Conservation (phyloP, 2,329 filamentous ascomycete genomes). For the Fusarium pseudograminearum region DNA sequence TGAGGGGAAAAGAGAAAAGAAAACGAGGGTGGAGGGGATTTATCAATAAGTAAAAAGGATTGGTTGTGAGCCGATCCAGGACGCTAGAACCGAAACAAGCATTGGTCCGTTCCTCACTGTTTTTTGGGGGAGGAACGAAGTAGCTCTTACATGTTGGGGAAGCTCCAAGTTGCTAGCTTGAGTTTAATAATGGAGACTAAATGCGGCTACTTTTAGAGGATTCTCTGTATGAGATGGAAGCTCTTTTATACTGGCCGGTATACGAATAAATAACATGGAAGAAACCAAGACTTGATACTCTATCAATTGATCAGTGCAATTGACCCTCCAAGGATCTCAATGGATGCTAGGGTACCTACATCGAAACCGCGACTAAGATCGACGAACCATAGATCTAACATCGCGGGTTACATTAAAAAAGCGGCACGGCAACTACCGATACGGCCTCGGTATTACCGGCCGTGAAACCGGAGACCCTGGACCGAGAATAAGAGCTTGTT, state of each 20-base stretch:
- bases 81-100: constrained; percentile 40
- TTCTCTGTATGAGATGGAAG: neutral
- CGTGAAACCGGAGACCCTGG: neutral
- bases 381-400: neutral
- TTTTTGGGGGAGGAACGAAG: constrained; percentile 9
- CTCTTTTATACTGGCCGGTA: neutral
- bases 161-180: constrained; percentile 10
- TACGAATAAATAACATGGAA: neutral
- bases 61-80: constrained; percentile 41
- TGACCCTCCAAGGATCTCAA: no score
- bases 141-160: constrained; percentile 24
- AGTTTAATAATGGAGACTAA: constrained; percentile 19
- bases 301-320: no score
- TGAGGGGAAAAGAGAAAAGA: constrained; percentile 18
- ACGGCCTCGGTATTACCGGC: constrained; percentile 7
- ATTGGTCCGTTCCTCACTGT: constrained; percentile 21
- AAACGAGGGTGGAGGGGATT: constrained; percentile 28
- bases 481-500: constrained; percentile 4
- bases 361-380: neutral
- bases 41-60: constrained; percentile 24
- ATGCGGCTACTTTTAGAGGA: constrained; percentile 12
- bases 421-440: constrained; percentile 16
- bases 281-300: no score
- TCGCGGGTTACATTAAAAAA: neutral
- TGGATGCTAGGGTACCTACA: no score